Conservation (phyloP, 257 asterid genomes). For the Nyctanthes arbortristis region DNA sequence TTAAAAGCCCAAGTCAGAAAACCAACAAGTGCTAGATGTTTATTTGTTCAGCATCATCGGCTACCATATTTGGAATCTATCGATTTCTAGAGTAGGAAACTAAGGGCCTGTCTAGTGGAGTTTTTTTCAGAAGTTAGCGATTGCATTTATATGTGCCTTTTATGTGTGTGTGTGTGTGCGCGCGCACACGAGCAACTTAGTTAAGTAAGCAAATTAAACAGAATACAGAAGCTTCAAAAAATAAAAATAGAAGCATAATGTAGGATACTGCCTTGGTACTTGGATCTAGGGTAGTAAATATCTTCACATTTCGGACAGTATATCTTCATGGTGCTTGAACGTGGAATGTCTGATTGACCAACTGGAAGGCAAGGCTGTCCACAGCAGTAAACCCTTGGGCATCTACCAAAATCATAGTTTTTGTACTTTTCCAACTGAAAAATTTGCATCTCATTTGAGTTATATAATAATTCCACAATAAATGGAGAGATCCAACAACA, state of each 20-base stretch:
- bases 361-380: conserved; percentile 99
- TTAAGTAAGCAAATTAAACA: conserved; percentile 15
- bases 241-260: conserved; percentile 11
- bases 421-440: conserved; percentile 91
- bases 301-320: conserved; percentile 97
- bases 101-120: too few relatives aligned
- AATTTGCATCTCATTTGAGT: conserved; percentile 22
- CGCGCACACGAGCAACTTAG: conserved; percentile 8
- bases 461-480: conserved; percentile 1
- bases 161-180: not conserved
- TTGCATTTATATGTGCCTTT: not conserved
- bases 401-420: conserved; percentile 92
- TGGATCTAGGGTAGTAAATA: conserved; percentile 92
- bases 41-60: not conserved
- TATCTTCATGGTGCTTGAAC: conserved; percentile 87
- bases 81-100: not conserved
- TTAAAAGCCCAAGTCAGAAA: not conserved
- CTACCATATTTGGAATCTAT: not conserved
- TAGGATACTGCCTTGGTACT: conserved; percentile 99
- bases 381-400: conserved; percentile 93
- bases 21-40: not conserved
- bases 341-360: conserved; percentile 94
- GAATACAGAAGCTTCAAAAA: conserved; percentile 20
- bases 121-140: too few relatives aligned
- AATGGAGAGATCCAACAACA: conserved; percentile 8